Evolutionary conservation across 1,139 yeast genomes (phyloP), one percentile per base, ranked within the genome.

Genomic region (Geotrichum carabidarum): DNA sequence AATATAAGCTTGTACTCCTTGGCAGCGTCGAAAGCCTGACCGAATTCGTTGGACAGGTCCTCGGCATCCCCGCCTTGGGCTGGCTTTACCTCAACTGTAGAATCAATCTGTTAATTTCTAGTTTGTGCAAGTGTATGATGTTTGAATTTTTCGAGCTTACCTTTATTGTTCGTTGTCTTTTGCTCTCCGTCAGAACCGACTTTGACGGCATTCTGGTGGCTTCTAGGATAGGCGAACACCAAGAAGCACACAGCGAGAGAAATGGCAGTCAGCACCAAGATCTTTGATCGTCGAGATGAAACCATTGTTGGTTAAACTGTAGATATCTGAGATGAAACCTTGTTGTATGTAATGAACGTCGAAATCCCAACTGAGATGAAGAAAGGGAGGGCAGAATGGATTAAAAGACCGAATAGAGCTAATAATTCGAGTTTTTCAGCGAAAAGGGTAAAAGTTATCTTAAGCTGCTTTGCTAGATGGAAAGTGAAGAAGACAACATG

Each of bases 1-100:
- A 90, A 68, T 47, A 86, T 84, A 54, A 76, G 78, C 42, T 78
- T 69, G 59, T 83, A 79, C 62, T 81, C 93, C 60, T 77, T 75
- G 12, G 77, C 82, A 0, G 90, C 80, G 66, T 83, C 83, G 64
- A 82, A 86, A 18, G 60, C 62, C 41, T 64, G 64, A 12, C 67
- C 72, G 9, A 62, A 62, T 31, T 32, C 38, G 27, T 14, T 32
- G 11, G 38, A 32, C 2, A 32, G 27, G 22, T 44, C 37, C 47
- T 34, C 30, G 5, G 3, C 38, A 4, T 38, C 46, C 14, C 34
- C 36, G 14, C 17, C 46, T n/a, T 17, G 7, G 9, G 17, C 36
- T 22, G 15, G 35, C 14, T 12, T 22, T 7, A 17, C 44, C 17
- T 18, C 27, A 15, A 15, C 31, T 22, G 30, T 14, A 40, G 44